phyloP scores from a whole-genome alignment of 2,329 filamentous ascomycete genomes.

The Cephalotrichum gorgonifer region DNA sequence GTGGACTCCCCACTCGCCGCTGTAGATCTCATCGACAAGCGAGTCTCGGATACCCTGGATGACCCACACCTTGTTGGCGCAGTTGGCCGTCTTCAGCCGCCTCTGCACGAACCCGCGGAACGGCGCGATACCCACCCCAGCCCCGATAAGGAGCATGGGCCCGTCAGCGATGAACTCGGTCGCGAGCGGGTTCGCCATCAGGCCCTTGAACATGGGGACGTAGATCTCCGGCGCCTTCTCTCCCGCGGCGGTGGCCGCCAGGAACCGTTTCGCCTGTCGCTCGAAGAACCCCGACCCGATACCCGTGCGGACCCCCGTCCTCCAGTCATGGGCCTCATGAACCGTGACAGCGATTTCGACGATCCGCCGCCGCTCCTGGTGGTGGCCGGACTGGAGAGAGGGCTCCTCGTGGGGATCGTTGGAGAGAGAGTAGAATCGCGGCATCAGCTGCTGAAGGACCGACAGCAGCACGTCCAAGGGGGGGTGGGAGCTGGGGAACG shows the following conservation, averaged over 20 bases:
- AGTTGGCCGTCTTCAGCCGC: conserved; percentile 85
- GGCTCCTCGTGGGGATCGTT: conserved; percentile 82
- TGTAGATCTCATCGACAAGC: conserved; percentile 90
- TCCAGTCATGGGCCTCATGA: conserved; percentile 78
- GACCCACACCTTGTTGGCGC: conserved; percentile 96
- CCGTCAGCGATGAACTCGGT: conserved; percentile 87
- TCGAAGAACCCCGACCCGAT: conserved; percentile 92
- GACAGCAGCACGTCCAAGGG: conserved; percentile 75
- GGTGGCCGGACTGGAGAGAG: conserved; percentile 39
- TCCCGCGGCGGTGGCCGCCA: conserved; percentile 56
- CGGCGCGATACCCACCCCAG: conserved; percentile 90
- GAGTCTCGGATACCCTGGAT: conserved; percentile 91
- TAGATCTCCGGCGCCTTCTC: conserved; percentile 44
- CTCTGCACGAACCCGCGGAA: conserved; percentile 98
- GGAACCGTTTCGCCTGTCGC: conserved; percentile 63
- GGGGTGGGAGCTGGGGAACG: conserved; percentile 86
- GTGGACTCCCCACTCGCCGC: conserved; percentile 89
- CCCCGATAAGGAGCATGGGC: conserved; percentile 94
- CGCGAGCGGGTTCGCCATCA: conserved; percentile 95
- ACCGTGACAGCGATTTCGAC: conserved; percentile 96
- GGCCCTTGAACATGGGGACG: conserved; percentile 93
- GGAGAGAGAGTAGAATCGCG: conserved; percentile 94
- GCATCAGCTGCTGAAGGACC: conserved; percentile 81
- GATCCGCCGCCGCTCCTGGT: conserved; percentile 63
- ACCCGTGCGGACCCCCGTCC: conserved; percentile 61